Evolutionary conservation across 169 alveolate species (phyloP).

Genomic region (Neospora caninum): DNA sequence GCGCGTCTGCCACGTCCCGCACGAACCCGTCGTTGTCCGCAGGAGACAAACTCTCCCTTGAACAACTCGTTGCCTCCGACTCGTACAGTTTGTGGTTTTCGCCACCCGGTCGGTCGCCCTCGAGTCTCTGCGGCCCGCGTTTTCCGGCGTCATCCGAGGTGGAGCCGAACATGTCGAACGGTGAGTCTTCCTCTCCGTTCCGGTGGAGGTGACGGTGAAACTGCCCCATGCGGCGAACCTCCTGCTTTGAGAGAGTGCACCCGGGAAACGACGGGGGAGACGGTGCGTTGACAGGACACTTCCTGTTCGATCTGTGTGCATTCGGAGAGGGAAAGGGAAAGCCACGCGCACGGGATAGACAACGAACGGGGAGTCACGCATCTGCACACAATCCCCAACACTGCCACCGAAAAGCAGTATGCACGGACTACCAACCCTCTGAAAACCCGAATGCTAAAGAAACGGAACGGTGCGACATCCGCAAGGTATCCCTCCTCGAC

Average conservation of each 20-base stretch:
- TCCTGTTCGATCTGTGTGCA: slow-evolving; percentile 36
- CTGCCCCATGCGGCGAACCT: slow-evolving; percentile 38
- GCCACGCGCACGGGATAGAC: too few species aligned
- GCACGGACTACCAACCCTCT: too few species aligned
- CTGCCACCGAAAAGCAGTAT: too few species aligned
- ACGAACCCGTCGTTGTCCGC: background rate
- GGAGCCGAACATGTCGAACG: background rate
- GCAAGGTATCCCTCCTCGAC: too few species aligned
- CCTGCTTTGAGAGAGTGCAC: slow-evolving; percentile 9
- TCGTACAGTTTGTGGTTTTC: background rate
- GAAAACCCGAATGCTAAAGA: too few species aligned
- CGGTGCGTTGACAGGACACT: background rate
- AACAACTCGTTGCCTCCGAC: background rate
- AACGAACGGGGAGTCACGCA: too few species aligned
- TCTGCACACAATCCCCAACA: too few species aligned
- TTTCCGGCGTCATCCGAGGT: background rate
- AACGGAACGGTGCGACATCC: too few species aligned
- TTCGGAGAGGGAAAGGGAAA: background rate
- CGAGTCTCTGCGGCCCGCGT: background rate
- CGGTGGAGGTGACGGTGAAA: slow-evolving; percentile 18
- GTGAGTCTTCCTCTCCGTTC: background rate
- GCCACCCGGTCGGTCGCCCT: background rate
- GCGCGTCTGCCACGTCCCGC: too few species aligned
- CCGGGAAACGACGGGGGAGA: slow-evolving; percentile 29
- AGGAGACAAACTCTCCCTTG: background rate